Base-by-base conservation (phyloP, 129 eudicot species). In the Calendula officinalis region DNA sequence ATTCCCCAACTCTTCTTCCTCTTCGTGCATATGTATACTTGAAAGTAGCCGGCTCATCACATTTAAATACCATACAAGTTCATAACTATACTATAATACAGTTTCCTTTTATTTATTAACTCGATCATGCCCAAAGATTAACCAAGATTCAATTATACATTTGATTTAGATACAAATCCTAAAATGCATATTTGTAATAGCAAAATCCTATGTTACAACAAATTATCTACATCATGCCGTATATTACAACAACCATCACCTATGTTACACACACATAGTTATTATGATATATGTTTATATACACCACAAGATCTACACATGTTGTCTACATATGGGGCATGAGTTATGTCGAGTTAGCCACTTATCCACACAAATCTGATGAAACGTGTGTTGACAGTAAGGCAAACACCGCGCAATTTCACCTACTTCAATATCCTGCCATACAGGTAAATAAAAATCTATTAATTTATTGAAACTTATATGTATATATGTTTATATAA, bases 281-380 rank as follows among this genome's bases (percentile, higher is more conserved):
- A n/a, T n/a, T n/a, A n/a, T n/a, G 5, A 57, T 22, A 12, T 38
- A 66, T 51, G n/a, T 12, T 13, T 37, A 38, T 48, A 59, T 8
- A 37, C 50, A 64, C 64, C 49, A 35, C 7, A 1, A 61, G 37
- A 37, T 67, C 66, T 41, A 75, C 11, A 86, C 83, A 43, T 67
- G 77, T 30, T 58, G 71, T 43, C 94, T 67, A 59, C 94, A 86
- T n/a, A 86, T 56, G 58, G 94, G 94, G 60, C 94, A 86, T 10
- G 94, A 86, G 6, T 82, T 68, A 22, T 76, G 86, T 60, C 77
- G 56, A 16, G 69, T 38, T 15, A 86, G 80, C 94, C 94, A 86
- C 65, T 72, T 79, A 56, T 86, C 94, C 60, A 86, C 84, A 66
- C 94, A 86, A 38, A 60, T 50, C 34, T 66, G 78, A 73, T 86